A percentile compares a stretch with the other conserved stretches of the same genome.
These are phyloP conservation scores for Hemileia vastatrix DNA, from an alignment of 1,284 basidiomycete genomes.

Conservation along the genomic window DNA sequence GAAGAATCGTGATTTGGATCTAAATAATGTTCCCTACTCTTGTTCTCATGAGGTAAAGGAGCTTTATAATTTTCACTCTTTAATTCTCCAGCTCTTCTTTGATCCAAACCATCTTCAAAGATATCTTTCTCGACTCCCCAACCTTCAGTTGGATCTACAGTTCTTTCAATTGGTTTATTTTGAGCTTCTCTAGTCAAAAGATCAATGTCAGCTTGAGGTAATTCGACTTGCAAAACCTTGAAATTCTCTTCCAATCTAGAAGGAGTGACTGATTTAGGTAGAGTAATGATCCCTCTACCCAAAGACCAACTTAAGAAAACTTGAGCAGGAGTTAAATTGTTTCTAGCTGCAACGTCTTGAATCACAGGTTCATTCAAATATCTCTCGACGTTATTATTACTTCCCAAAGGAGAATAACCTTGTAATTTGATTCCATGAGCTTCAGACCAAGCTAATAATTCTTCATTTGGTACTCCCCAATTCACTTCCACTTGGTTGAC, in stretches of 20 bases:
- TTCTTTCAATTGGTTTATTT: conserved; percentile 32
- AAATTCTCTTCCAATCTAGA: conserved; percentile 35
- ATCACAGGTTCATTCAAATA: conserved; percentile 33
- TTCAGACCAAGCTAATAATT: neutral
- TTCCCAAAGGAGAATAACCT: conserved; percentile 37
- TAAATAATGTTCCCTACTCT: neutral
- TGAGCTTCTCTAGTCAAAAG: conserved; percentile 34
- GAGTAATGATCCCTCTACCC: conserved; percentile 33
- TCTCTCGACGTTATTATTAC: conserved; percentile 30
- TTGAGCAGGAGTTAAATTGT: conserved; percentile 36
- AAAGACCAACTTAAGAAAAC: conserved; percentile 35
- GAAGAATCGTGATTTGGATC: neutral
- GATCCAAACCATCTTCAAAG: conserved; percentile 37
- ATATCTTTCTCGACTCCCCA: conserved; percentile 36
- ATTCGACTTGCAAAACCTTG: conserved; percentile 26
- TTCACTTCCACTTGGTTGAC: conserved; percentile 41
- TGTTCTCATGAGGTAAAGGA: neutral
- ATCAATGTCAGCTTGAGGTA: conserved; percentile 33
- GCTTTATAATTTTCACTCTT: neutral
- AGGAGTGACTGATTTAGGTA: conserved; percentile 31
- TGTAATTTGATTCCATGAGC: conserved; percentile 29
- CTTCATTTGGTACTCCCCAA: conserved; percentile 25
- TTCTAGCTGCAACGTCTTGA: conserved; percentile 32
- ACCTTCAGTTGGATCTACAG: conserved; percentile 33
- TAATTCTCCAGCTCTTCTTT: conserved; percentile 14